phyloP scores from a whole-genome alignment of 768 basidiomycete species.

The Trametes cingulata region DNA sequence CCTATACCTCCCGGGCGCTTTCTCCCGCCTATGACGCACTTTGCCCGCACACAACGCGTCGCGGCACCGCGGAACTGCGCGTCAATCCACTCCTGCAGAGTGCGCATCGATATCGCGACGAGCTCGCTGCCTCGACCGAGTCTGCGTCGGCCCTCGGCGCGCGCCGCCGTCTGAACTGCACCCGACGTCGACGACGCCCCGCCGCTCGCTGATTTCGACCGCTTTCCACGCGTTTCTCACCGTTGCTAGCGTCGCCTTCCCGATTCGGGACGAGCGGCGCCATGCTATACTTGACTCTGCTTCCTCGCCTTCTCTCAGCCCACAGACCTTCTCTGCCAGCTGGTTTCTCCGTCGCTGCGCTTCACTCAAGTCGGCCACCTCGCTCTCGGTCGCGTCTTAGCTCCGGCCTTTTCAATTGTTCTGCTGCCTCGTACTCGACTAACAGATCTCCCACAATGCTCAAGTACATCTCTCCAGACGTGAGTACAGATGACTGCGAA shows the following conservation, averaged over 20 bases:
- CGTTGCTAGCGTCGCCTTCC: conserved; percentile 15
- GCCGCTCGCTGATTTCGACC: not conserved
- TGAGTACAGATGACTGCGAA: conserved; percentile 32
- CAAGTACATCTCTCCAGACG: conserved; percentile 44
- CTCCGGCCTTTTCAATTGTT: not conserved
- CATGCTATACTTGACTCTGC: not conserved
- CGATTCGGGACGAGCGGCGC: conserved; percentile 15
- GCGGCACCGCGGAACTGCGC: not conserved
- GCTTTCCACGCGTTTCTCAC: conserved; percentile 7
- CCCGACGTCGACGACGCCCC: not conserved
- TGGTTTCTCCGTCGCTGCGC: not conserved
- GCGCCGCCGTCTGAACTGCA: not conserved
- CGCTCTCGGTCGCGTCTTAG: not conserved
- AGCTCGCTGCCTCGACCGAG: not conserved
- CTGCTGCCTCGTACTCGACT: not conserved
- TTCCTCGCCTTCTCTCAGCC: not conserved
- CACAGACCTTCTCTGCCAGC: not conserved
- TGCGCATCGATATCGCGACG: not conserved
- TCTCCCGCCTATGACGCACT: not conserved
- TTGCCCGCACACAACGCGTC: not conserved
- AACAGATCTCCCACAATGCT: conserved; percentile 25
- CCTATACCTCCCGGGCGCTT: not conserved
- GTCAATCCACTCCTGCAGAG: not conserved
- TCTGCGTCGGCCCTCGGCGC: not conserved
- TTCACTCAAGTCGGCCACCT: not conserved